phyloP scores from a whole-genome alignment of 495 filamentous ascomycete genomes.

The Articulospora tetracladia region DNA sequence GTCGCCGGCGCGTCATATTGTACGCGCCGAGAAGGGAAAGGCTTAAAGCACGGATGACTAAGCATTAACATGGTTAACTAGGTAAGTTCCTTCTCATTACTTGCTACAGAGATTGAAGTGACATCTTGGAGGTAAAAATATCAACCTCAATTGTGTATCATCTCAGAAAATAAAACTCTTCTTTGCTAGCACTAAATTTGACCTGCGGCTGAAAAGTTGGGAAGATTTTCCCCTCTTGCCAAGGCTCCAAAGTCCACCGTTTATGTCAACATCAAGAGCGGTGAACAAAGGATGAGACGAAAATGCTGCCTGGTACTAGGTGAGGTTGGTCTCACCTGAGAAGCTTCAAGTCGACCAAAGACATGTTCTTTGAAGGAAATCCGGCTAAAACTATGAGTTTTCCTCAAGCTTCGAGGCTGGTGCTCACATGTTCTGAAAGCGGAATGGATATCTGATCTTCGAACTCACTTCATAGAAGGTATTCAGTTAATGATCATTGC shows the following conservation, averaged over 20 bases:
- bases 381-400: too few relatives aligned
- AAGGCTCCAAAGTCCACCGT: not conserved
- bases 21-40: not conserved
- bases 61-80: not conserved
- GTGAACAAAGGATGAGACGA: not conserved
- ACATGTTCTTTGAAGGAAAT: too few relatives aligned
- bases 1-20: not conserved
- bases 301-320: too few relatives aligned
- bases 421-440: too few relatives aligned
- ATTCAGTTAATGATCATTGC: too few relatives aligned
- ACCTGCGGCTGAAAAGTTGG: not conserved
- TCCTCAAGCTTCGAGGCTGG: too few relatives aligned
- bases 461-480: too few relatives aligned
- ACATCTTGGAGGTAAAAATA: not conserved
- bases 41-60: not conserved
- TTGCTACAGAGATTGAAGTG: not conserved
- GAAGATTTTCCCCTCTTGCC: not conserved
- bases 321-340: too few relatives aligned
- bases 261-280: not conserved
- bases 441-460: too few relatives aligned
- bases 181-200: not conserved
- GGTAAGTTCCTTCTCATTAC: not conserved
- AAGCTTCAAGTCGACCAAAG: too few relatives aligned
- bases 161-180: not conserved
- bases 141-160: not conserved